Evolutionary conservation across 345 rosid genomes (phyloP).

Genomic region (Acer negundo): DNA sequence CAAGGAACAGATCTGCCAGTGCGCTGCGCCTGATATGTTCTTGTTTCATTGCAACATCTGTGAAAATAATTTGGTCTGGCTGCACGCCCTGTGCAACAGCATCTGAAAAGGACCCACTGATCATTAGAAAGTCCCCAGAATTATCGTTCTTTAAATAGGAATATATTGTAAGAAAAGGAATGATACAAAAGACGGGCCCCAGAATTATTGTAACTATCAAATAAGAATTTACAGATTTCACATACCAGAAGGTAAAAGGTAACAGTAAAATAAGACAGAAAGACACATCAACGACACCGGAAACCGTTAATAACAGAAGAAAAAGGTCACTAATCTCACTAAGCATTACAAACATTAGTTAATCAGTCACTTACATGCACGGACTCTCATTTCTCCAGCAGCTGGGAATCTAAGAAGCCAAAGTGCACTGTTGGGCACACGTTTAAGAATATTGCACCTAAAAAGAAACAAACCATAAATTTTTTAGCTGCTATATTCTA

Average conservation of each 20-base stretch:
- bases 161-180: too few species aligned
- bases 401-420: constrained; percentile 99
- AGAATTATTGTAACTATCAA: background rate
- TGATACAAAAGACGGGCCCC: background rate
- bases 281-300: background rate
- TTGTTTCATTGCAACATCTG: constrained; percentile 97
- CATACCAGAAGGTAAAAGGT: background rate
- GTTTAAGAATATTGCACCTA: constrained; percentile 98
- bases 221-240: background rate
- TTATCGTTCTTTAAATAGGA: background rate
- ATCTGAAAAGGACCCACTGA: constrained; percentile 49
- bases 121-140: background rate
- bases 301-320: background rate
- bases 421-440: constrained; percentile 92
- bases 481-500: background rate
- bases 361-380: constrained; percentile 56
- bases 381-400: constrained; percentile 95
- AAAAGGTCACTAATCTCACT: background rate
- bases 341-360: background rate
- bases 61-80: constrained; percentile 90
- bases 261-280: background rate
- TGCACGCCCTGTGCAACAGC: constrained; percentile 84
- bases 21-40: constrained; percentile 97
- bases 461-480: background rate
- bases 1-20: constrained; percentile 93